Base-by-base conservation (phyloP, 495 filamentous ascomycete genomes). In the Aspergillus egyptiacus region DNA sequence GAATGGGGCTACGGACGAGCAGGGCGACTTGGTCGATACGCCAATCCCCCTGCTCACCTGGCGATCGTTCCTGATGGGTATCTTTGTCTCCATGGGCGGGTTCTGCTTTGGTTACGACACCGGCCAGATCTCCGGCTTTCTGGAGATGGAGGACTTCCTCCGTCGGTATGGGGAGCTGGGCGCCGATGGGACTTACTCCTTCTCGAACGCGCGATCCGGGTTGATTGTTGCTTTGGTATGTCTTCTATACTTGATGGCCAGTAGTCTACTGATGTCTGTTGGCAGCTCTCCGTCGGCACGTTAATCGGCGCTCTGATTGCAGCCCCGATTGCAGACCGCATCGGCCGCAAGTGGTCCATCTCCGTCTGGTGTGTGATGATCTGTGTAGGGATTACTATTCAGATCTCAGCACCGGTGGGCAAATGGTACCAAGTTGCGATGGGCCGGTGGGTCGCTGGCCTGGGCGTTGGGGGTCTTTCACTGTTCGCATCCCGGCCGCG, bases 381-480 rank as follows among this genome's bases (percentile, higher is more conserved):
- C 39, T 78, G 71, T 30, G 63, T 83, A 35, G 85, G 85, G 23
- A 72, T 80, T 35, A 77, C 81, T 6, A 74, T 89, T 25, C 83
- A 87, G 48, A 80, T 79, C 47, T 76, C 83, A 6, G 74, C 83
- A 4, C 56, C 69, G 0, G 14, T 57, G 7, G 65, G 63, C 5
- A 71, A 71, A 34, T 80, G 77, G 77, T 72, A 76, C 35, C 73
- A 79, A 47, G 48, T 71, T 15, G 64, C 79, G 6, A 50, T 79
- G 46, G 77, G 76, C 23, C 69, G 77, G 37, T 72, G 65, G 63
- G 69, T 84, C 30, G 79, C 83, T 11, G 80, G 85, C 42, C 58
- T 82, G 13, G 84, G 84, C 10, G 83, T 89, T 13, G 85, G 84
- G 20, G 75, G 78, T 0, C 62, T 85, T 6, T 86, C 80, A 3